A percentile compares a stretch with the other conserved stretches of the same genome.
These are phyloP conservation scores for Pyrenochaeta sp. DNA, from an alignment of 2,329 filamentous ascomycete species.

Conservation along the genomic window DNA sequence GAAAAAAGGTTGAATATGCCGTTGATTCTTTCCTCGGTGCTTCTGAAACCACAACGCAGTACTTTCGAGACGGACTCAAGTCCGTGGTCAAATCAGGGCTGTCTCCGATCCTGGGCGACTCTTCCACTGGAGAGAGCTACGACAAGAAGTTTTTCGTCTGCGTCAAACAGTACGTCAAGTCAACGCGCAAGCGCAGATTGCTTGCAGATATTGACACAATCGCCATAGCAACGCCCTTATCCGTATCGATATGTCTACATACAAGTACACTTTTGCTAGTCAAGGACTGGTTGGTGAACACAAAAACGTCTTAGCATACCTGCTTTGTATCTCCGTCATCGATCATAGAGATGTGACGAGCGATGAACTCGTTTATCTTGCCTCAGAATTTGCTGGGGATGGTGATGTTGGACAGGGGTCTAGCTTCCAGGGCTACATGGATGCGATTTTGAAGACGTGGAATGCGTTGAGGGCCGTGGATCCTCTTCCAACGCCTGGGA, in stretches of 20 bases:
- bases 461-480: no score
- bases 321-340: neutral
- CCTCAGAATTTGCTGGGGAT: no score
- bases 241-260: neutral
- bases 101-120: neutral
- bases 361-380: neutral
- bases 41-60: no score
- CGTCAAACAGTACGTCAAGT: neutral
- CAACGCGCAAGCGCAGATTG: neutral
- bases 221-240: neutral
- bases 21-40: no score
- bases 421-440: no score
- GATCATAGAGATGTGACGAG: neutral
- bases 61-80: neutral
- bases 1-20: no score
- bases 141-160: neutral
- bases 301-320: neutral
- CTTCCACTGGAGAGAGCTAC: neutral
- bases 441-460: no score
- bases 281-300: neutral
- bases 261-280: neutral
- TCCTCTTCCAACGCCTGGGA: no score
- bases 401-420: no score
- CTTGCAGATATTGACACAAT: neutral
- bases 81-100: neutral